Conservation (phyloP, 805 yeast species). For the Candida multigemmis region DNA sequence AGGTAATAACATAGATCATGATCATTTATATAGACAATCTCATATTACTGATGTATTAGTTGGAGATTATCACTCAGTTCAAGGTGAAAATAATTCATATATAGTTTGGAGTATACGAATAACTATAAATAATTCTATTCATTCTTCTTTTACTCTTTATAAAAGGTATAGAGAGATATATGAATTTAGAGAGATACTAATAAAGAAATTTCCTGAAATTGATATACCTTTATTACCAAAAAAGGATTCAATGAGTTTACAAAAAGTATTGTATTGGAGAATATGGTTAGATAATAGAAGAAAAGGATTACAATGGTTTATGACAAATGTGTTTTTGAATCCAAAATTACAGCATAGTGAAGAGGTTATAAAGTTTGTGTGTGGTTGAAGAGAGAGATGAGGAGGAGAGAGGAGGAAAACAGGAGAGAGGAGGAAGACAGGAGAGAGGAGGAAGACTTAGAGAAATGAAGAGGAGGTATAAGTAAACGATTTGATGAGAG, state of each 20-base stretch:
- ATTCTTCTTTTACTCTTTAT: conserved; percentile 37
- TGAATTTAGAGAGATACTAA: conserved; percentile 31
- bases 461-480: not conserved
- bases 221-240: conserved; percentile 45
- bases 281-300: conserved; percentile 47
- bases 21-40: conserved; percentile 11
- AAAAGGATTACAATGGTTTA: conserved; percentile 51
- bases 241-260: conserved; percentile 32
- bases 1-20: no score
- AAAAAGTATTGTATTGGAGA: conserved; percentile 26
- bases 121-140: conserved; percentile 24
- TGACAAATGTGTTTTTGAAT: conserved; percentile 44
- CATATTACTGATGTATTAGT: conserved; percentile 33
- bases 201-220: conserved; percentile 32
- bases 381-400: conserved; percentile 4
- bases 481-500: no score
- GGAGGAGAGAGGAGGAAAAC: not conserved
- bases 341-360: conserved; percentile 31
- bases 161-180: conserved; percentile 63
- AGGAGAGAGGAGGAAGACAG: not conserved
- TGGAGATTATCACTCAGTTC: conserved; percentile 28
- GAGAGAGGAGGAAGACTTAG: not conserved
- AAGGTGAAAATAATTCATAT: conserved; percentile 27
- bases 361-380: conserved; percentile 32
- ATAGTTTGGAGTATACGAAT: conserved; percentile 31